These are phyloP conservation scores for Calocybe gangraenosa DNA, from an alignment of 768 basidiomycete genomes.

Conservation along the genomic window DNA sequence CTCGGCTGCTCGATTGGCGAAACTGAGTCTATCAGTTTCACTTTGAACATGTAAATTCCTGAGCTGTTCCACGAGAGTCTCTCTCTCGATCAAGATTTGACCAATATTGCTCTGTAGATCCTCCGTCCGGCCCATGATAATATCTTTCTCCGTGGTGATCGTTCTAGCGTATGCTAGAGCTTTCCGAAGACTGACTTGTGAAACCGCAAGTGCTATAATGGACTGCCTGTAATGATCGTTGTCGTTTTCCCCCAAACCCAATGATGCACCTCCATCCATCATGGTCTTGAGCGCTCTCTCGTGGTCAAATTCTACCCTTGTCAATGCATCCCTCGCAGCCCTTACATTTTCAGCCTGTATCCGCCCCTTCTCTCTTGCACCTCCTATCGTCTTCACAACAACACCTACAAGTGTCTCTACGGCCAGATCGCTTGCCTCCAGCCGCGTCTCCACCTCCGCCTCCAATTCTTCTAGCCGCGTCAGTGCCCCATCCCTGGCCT, in stretches of 20 bases:
- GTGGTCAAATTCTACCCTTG: constrained; percentile 9
- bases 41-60: constrained; percentile 13
- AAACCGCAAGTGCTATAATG: constrained; percentile 23
- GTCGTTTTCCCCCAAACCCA: neutral
- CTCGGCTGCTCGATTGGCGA: constrained; percentile 13
- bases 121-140: constrained; percentile 6
- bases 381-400: constrained; percentile 30
- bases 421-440: constrained; percentile 28
- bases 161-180: constrained; percentile 5
- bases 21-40: constrained; percentile 12
- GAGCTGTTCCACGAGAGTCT: constrained; percentile 9
- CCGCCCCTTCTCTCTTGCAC: constrained; percentile 23
- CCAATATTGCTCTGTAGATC: constrained; percentile 5
- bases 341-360: constrained; percentile 5
- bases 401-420: constrained; percentile 35
- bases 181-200: constrained; percentile 11
- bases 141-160: constrained; percentile 5
- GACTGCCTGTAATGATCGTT: constrained; percentile 16
- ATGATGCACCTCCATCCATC: constrained; percentile 3
- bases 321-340: constrained; percentile 9
- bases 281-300: constrained; percentile 2
- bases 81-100: constrained; percentile 1
- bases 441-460: constrained; percentile 41
- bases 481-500: constrained; percentile 64
- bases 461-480: constrained; percentile 56